Evolutionary conservation across 768 basidiomycete genomes (phyloP).

Genomic region (Amanita pseudoporphyria): DNA sequence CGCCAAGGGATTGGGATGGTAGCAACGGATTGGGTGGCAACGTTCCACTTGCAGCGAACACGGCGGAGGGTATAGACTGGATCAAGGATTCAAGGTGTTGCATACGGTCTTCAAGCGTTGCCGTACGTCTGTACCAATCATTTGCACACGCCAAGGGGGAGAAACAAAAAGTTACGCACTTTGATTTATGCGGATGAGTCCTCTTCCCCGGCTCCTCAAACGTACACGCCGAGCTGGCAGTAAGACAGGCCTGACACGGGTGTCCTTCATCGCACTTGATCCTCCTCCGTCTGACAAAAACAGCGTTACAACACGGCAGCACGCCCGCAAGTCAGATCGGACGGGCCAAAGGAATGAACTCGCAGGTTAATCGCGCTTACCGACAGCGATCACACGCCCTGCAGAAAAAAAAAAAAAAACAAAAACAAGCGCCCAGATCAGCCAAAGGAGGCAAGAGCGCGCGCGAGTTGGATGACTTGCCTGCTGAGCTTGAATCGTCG

Average conservation of each 20-base stretch:
- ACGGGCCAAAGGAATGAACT: neutral
- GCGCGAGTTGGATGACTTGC: no score
- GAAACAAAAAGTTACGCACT: constrained; percentile 35
- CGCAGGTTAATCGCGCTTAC: constrained; percentile 35
- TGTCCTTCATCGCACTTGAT: constrained; percentile 89
- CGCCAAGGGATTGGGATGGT: constrained; percentile 17
- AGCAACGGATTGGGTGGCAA: constrained; percentile 18
- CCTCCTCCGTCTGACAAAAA: constrained; percentile 65
- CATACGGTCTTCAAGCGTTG: constrained; percentile 83
- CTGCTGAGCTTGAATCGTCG: constrained; percentile 83
- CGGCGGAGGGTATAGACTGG: constrained; percentile 73
- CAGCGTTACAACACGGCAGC: no score
- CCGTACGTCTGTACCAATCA: constrained; percentile 48
- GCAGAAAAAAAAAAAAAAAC: constrained; percentile 9
- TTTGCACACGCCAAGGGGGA: constrained; percentile 7
- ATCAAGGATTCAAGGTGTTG: constrained; percentile 80
- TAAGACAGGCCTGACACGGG: constrained; percentile 82
- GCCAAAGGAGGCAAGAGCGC: constrained; percentile 13
- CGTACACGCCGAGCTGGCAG: constrained; percentile 72
- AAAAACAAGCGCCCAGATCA: neutral
- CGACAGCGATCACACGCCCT: constrained; percentile 90
- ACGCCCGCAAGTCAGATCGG: neutral
- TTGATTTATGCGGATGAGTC: constrained; percentile 82
- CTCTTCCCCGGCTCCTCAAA: constrained; percentile 85
- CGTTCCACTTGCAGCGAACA: constrained; percentile 55